phyloP scores from a whole-genome alignment of 2,329 filamentous ascomycete species.

The Sporothrix brunneoviolacea region DNA sequence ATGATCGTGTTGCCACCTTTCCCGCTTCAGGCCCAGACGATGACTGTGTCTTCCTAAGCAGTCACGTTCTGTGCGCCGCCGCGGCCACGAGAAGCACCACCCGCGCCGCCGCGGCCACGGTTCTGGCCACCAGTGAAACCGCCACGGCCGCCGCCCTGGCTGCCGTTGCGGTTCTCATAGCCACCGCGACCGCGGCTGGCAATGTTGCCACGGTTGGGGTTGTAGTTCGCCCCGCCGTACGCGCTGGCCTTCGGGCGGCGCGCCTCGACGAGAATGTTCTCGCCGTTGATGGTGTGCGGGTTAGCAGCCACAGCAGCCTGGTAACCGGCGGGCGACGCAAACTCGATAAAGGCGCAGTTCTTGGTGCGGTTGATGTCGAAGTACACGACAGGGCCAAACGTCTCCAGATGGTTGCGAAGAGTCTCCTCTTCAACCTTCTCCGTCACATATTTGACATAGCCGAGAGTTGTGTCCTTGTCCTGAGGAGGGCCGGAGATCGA shows the following conservation, averaged over 20 bases:
- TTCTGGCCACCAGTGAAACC: slow-evolving; percentile 62
- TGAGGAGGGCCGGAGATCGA: slow-evolving; percentile 50
- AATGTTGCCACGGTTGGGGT: slow-evolving; percentile 52
- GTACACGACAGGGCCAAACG: slow-evolving; percentile 64
- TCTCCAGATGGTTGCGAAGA: slow-evolving; percentile 62
- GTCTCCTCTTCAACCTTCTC: slow-evolving; percentile 75
- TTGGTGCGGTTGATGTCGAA: slow-evolving; percentile 78
- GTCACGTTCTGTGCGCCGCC: slow-evolving; percentile 51
- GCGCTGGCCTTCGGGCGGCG: slow-evolving; percentile 69
- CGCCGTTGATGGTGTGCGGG: slow-evolving; percentile 75
- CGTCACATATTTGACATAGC: slow-evolving; percentile 93
- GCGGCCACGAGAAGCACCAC: slow-evolving; percentile 57
- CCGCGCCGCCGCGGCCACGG: slow-evolving; percentile 57
- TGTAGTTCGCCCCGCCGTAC: slow-evolving; percentile 63
- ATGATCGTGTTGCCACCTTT: no score
- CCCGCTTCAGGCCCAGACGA: slow-evolving; percentile 1
- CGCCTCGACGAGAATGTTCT: slow-evolving; percentile 81
- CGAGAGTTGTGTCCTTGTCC: slow-evolving; percentile 71
- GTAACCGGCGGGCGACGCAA: slow-evolving; percentile 72
- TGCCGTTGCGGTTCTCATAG: slow-evolving; percentile 51
- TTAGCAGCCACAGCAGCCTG: slow-evolving; percentile 76
- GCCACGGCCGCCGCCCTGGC: slow-evolving; percentile 56
- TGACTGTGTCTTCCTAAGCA: slow-evolving; percentile 31
- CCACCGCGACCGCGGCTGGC: slow-evolving; percentile 61
- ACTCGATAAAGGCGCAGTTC: slow-evolving; percentile 98